Evolutionary conservation across 2,329 filamentous ascomycete genomes (phyloP).

Genomic region (Cryphonectria carpinicola): DNA sequence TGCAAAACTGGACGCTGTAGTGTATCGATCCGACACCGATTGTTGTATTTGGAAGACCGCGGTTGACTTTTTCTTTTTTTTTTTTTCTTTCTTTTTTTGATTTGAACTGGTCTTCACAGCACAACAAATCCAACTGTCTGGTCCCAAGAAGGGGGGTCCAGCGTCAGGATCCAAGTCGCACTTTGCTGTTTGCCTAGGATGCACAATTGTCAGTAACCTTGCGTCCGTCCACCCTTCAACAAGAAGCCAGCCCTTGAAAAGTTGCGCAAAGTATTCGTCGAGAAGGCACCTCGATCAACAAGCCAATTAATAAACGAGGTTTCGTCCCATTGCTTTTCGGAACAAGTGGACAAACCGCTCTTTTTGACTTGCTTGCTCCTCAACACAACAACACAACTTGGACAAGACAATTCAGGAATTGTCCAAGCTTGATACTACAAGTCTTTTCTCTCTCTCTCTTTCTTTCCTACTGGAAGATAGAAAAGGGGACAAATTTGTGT

Average conservation of each 20-base stretch:
- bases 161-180: background rate
- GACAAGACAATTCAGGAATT: background rate
- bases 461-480: too few species aligned
- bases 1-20: background rate
- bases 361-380: background rate
- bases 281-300: background rate
- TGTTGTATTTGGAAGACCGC: background rate
- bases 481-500: background rate
- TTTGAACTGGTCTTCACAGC: background rate
- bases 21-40: background rate
- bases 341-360: background rate
- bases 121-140: background rate
- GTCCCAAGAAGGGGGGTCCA: background rate
- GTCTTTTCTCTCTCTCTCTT: background rate
- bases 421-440: background rate
- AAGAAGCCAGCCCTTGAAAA: background rate
- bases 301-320: background rate
- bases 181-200: background rate
- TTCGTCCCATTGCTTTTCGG: background rate
- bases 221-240: background rate
- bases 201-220: constrained; percentile 3
- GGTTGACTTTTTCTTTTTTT: background rate
- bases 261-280: background rate
- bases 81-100: background rate
- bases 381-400: background rate